Evolutionary conservation across 805 yeast species (phyloP).

Genomic region (Brettanomyces sp.): DNA sequence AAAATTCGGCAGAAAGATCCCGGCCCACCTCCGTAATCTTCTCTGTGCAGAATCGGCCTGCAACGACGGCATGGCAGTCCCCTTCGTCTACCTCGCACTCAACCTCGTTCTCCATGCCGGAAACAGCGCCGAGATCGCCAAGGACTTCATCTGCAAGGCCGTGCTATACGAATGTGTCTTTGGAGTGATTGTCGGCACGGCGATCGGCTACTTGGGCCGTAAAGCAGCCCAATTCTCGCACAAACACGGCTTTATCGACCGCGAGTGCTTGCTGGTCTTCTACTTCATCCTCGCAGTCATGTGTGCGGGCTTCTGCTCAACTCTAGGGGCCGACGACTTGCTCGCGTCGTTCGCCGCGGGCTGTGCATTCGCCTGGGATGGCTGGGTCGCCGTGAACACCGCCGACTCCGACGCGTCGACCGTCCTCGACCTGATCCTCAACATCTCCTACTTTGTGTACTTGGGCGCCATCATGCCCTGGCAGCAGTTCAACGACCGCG

Average conservation of each 20-base stretch:
- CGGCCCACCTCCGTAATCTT: slow-evolving; percentile 46
- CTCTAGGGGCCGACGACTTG: slow-evolving; percentile 64
- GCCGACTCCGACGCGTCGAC: slow-evolving; percentile 49
- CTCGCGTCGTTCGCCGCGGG: slow-evolving; percentile 67
- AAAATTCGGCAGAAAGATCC: slow-evolving; percentile 53
- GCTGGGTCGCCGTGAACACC: slow-evolving; percentile 46
- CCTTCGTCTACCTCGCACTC: slow-evolving; percentile 54
- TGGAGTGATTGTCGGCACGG: slow-evolving; percentile 42
- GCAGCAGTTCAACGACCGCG: slow-evolving; percentile 41
- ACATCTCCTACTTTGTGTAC: slow-evolving; percentile 55
- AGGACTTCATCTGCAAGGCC: slow-evolving; percentile 51
- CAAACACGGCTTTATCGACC: slow-evolving; percentile 40
- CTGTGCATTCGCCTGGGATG: slow-evolving; percentile 62
- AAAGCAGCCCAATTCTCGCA: slow-evolving; percentile 42
- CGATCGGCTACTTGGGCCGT: slow-evolving; percentile 40
- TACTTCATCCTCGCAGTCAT: slow-evolving; percentile 42
- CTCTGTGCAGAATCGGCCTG: slow-evolving; percentile 67
- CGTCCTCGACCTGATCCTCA: slow-evolving; percentile 51
- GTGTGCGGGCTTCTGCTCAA: slow-evolving; percentile 51
- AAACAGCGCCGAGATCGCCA: slow-evolving; percentile 38
- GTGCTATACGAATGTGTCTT: slow-evolving; percentile 52
- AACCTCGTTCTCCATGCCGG: slow-evolving; percentile 42
- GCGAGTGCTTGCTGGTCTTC: slow-evolving; percentile 46
- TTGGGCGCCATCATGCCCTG: slow-evolving; percentile 64
- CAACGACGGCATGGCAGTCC: slow-evolving; percentile 64